A percentile compares a stretch with the other conserved stretches of the same genome.
These are phyloP conservation scores for Neolentinus lepideus DNA, from an alignment of 1,284 basidiomycete genomes.

Conservation along the genomic window DNA sequence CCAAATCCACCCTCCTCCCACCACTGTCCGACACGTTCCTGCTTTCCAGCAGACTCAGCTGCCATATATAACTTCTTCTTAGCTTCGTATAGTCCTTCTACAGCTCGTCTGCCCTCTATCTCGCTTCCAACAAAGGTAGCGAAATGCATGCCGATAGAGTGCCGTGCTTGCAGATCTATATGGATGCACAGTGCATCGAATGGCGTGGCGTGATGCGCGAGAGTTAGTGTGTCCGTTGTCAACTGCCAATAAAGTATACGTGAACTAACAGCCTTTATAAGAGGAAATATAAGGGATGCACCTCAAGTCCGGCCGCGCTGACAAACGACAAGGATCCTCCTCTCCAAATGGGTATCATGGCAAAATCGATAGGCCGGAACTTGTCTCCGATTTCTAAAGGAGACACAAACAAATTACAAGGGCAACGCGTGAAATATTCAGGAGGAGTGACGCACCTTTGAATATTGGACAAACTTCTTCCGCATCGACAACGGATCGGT, in stretches of 20 bases:
- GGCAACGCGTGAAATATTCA: not conserved
- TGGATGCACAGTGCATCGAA: constrained; percentile 17
- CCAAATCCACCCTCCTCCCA: constrained; percentile 25
- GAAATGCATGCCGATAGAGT: constrained; percentile 32
- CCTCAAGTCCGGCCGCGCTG: constrained; percentile 20
- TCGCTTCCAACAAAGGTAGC: constrained; percentile 30
- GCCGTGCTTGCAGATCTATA: constrained; percentile 23
- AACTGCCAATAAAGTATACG: constrained; percentile 8
- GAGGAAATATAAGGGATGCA: constrained; percentile 8
- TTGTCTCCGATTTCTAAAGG: constrained; percentile 23
- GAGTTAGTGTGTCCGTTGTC: constrained; percentile 11
- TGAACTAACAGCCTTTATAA: not conserved
- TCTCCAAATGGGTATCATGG: constrained; percentile 28
- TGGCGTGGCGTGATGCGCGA: constrained; percentile 18
- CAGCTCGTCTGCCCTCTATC: constrained; percentile 18
- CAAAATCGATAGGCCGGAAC: constrained; percentile 25
- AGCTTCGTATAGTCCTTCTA: constrained; percentile 24
- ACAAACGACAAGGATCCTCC: constrained; percentile 23
- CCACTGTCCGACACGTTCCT: constrained; percentile 18
- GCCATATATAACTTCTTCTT: constrained; percentile 15
- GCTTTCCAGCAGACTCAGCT: constrained; percentile 1
- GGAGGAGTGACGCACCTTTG: constrained; percentile 15
- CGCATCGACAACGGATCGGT: constrained; percentile 20
- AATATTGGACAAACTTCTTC: constrained; percentile 19
- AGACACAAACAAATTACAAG: not conserved